Base-by-base conservation (phyloP, 2,329 filamentous ascomycete genomes). In the Thielaviopsis ethacetica region DNA sequence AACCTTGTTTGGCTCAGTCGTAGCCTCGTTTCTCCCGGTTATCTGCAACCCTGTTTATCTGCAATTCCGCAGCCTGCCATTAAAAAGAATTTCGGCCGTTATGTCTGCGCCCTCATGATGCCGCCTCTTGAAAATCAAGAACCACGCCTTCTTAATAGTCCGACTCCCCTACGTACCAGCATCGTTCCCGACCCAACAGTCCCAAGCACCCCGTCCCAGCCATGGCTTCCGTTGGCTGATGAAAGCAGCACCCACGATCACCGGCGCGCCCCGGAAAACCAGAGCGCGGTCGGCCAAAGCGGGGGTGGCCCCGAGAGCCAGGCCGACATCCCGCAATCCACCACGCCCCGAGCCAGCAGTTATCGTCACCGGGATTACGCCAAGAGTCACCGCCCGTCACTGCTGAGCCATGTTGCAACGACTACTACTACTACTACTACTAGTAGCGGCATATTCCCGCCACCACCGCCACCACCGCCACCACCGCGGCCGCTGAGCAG, bases 81-180 rank as follows among this genome's bases (percentile, higher is more conserved):
- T n/a, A 2, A 10, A 19, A 19, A n/a, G n/a, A n/a, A n/a, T n/a
- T n/a, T 53, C 27, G 13, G 55, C 17, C 22, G 55, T 51, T n/a
- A 57, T 57, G 55, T 51, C 26, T 50, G n/a, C 26, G 50, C 15
- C n/a, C 7, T 57, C 55, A 57, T 57, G 44, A 57, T 57, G 44
- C 41, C 55, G 10, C 30, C n/a, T 34, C 41, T 30, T 51, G 55
- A 57, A 27, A 34, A 51, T 30, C 55, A 57, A 30, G 55, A 57
- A 19, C 55, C 55, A 26, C 24, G 44, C 47, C 41, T 53, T 59
- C 44, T 61, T 56, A 53, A 61, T 57, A 59, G 61, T 53, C 58
- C 58, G 22, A 59, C 27, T 22, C 58, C 52, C 15, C 38, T 59
- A 26, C 53, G 51, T 21, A 26, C 53, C 22, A 59, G 50, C 44